These are phyloP conservation scores for Tulasnella sp. DNA, from an alignment of 768 basidiomycete genomes.

Conservation along the genomic window DNA sequence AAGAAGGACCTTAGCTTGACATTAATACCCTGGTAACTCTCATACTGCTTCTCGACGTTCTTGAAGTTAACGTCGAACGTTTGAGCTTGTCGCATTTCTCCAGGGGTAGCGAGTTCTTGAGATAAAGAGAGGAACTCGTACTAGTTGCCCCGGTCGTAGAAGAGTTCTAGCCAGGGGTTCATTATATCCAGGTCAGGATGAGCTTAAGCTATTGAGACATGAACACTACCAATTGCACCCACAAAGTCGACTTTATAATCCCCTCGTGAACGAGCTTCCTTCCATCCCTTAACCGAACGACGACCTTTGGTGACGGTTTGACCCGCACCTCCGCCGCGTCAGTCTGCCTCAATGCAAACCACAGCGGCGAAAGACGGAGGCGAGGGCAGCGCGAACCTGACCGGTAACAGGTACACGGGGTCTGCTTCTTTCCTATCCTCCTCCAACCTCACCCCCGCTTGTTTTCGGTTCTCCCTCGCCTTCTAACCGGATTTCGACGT, in stretches of 20 bases:
- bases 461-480: slow-evolving; percentile 86
- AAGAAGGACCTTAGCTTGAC: too few relatives aligned
- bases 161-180: too few relatives aligned
- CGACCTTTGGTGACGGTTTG: slow-evolving; percentile 63
- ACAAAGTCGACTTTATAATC: slow-evolving; percentile 97
- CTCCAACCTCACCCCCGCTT: slow-evolving; percentile 79
- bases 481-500: slow-evolving; percentile 86
- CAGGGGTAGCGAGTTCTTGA: too few relatives aligned
- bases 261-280: slow-evolving; percentile 95
- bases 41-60: too few relatives aligned
- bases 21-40: too few relatives aligned
- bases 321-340: background rate
- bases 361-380: background rate
- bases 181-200: too few relatives aligned
- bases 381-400: slow-evolving; percentile 57
- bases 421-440: slow-evolving; percentile 81
- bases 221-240: slow-evolving; percentile 77
- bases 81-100: too few relatives aligned
- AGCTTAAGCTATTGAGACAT: background rate
- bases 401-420: slow-evolving; percentile 91
- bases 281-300: slow-evolving; percentile 88
- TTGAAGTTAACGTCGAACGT: too few relatives aligned
- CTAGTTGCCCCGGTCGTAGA: too few relatives aligned
- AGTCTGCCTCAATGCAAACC: background rate
- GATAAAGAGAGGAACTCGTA: too few relatives aligned